Conservation (phyloP, 1,284 basidiomycete species). For the Sanguinoderma infundibulare region DNA sequence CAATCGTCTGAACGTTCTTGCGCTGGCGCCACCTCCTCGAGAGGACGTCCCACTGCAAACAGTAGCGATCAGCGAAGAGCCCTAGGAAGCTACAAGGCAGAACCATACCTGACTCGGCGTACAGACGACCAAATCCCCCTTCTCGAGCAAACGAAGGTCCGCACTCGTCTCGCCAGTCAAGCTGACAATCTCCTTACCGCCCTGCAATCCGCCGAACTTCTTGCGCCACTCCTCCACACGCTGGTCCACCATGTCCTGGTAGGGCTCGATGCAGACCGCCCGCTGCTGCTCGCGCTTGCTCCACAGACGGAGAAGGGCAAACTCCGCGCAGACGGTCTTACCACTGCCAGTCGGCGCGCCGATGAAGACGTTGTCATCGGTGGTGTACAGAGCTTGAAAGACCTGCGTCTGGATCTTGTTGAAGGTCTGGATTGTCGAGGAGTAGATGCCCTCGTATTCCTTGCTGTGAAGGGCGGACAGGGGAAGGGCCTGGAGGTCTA, state of each 20-base stretch:
- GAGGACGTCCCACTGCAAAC: slow-evolving; percentile 90
- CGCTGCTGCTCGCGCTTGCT: slow-evolving; percentile 81
- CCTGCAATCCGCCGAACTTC: slow-evolving; percentile 85
- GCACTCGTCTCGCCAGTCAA: slow-evolving; percentile 95
- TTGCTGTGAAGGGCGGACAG: slow-evolving; percentile 91
- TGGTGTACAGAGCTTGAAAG: slow-evolving; percentile 96
- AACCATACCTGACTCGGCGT: slow-evolving; percentile 78
- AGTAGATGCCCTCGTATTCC: slow-evolving; percentile 88
- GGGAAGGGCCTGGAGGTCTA: slow-evolving; percentile 92
- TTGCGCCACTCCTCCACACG: slow-evolving; percentile 88
- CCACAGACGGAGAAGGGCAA: slow-evolving; percentile 93
- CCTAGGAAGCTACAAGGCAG: not conserved
- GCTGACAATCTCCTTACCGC: slow-evolving; percentile 91
- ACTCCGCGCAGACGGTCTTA: slow-evolving; percentile 97
- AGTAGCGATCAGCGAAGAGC: slow-evolving; percentile 18
- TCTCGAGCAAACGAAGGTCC: slow-evolving; percentile 90
- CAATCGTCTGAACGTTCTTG: slow-evolving; percentile 95
- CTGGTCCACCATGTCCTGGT: slow-evolving; percentile 95
- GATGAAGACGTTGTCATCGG: slow-evolving; percentile 95
- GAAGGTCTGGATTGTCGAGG: slow-evolving; percentile 79
- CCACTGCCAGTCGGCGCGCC: slow-evolving; percentile 97
- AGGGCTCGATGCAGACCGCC: slow-evolving; percentile 97
- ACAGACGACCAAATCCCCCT: slow-evolving; percentile 91
- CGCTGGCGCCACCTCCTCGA: slow-evolving; percentile 95
- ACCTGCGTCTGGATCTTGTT: slow-evolving; percentile 99